Percentiles rank a stretch among this genome's conserved stretches.
Conservation (phyloP, 2,329 filamentous ascomycete genomes). For the Colletotrichum musae region DNA sequence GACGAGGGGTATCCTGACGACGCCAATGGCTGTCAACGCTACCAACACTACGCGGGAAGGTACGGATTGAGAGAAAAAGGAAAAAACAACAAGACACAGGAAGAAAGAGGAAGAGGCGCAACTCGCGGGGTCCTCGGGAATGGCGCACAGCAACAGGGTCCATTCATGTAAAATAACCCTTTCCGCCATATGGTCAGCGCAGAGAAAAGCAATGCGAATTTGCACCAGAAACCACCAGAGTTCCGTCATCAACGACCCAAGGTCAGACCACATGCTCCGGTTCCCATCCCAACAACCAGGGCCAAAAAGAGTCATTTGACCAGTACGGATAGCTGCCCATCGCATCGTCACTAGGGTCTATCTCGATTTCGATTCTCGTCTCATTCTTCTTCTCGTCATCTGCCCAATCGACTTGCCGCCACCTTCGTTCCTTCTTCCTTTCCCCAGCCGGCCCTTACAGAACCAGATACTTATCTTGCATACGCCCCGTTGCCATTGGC, state of each 20-base stretch:
- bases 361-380: conserved; percentile 18
- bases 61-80: neutral
- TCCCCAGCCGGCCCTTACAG: neutral
- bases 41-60: neutral
- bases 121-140: neutral
- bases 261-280: conserved; percentile 40
- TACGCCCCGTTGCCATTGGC: conserved; percentile 27
- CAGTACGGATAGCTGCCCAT: conserved; percentile 11
- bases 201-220: conserved; percentile 26
- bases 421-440: conserved; percentile 32
- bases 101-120: neutral
- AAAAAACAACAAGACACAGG: neutral
- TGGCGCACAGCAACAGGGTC: conserved; percentile 18
- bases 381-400: conserved; percentile 21
- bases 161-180: conserved; percentile 32
- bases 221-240: conserved; percentile 23
- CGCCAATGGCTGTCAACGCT: neutral
- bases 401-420: conserved; percentile 1
- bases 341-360: conserved; percentile 4
- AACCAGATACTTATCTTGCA: neutral
- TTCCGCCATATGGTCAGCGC: neutral
- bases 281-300: conserved; percentile 41
- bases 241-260: conserved; percentile 37
- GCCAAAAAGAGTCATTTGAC: conserved; percentile 36
- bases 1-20: neutral